Conservation (phyloP, 352 stramenopile genomes). For the Plasmopara muralis region DNA sequence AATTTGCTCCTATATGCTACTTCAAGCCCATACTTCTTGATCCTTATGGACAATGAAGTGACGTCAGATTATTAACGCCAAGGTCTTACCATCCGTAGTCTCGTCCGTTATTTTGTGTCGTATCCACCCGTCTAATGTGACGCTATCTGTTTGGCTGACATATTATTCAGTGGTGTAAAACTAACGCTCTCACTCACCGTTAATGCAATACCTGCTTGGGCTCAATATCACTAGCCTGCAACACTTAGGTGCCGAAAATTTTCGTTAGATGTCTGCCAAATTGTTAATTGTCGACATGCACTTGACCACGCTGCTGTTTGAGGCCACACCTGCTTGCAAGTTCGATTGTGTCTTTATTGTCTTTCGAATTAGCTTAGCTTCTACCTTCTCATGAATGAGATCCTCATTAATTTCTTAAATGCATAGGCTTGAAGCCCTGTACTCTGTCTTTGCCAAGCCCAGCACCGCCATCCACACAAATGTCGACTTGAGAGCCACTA, state of each 20-base stretch:
- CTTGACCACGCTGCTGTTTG: neutral
- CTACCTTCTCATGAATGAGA: slow-evolving; percentile 2
- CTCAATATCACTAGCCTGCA: neutral
- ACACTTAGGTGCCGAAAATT: neutral
- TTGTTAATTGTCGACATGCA: neutral
- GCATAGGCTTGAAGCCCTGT: slow-evolving; percentile 2
- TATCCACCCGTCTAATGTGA: neutral
- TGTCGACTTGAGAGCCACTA: slow-evolving; percentile 3
- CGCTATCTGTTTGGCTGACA: no score
- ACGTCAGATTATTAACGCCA: no score
- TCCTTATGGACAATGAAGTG: no score
- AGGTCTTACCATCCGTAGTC: neutral
- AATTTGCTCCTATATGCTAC: no score
- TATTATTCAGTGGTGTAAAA: neutral
- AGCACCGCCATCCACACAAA: neutral
- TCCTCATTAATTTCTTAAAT: slow-evolving; percentile 1
- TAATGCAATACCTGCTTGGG: neutral
- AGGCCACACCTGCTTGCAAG: neutral
- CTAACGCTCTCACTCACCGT: neutral
- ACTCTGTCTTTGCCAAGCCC: neutral
- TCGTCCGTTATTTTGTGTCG: neutral
- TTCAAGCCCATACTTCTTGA: no score
- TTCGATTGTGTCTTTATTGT: slow-evolving; percentile 3
- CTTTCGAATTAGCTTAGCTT: neutral
- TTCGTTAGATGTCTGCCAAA: neutral